These are phyloP conservation scores for Torulaspora globosa DNA, from an alignment of 1,139 yeast genomes.

Conservation along the genomic window DNA sequence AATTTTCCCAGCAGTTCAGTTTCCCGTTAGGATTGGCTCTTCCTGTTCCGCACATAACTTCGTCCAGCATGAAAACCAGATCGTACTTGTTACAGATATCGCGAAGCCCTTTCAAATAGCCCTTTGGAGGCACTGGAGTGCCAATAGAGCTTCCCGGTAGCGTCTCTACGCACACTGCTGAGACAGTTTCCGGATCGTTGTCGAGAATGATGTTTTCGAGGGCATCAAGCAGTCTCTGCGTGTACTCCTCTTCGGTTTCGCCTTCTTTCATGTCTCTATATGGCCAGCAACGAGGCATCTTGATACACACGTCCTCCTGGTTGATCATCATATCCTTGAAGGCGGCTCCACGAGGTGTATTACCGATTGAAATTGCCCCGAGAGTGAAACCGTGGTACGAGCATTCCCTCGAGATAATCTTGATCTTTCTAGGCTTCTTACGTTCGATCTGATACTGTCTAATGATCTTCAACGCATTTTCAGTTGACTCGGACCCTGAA, in stretches of 20 bases:
- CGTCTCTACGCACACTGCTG: constrained; percentile 53
- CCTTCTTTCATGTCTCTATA: constrained; percentile 47
- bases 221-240: constrained; percentile 44
- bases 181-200: constrained; percentile 52
- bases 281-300: constrained; percentile 44
- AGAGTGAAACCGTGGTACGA: constrained; percentile 59
- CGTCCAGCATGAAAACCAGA: constrained; percentile 54
- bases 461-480: constrained; percentile 53
- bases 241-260: constrained; percentile 50
- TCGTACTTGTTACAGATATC: constrained; percentile 56
- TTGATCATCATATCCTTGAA: constrained; percentile 42
- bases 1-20: constrained; percentile 53
- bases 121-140: constrained; percentile 53
- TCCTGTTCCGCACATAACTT: constrained; percentile 66
- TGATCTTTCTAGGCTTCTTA: constrained; percentile 47
- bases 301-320: constrained; percentile 28
- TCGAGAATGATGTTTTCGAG: constrained; percentile 48
- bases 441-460: constrained; percentile 54
- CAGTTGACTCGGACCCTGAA: constrained; percentile 61
- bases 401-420: constrained; percentile 50
- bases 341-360: constrained; percentile 43
- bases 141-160: constrained; percentile 58
- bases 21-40: constrained; percentile 43
- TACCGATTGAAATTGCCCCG: constrained; percentile 51
- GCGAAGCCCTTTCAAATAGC: constrained; percentile 53